Conservation (phyloP, 139 green algal genomes). For the Edaphochlamys debaryana region DNA sequence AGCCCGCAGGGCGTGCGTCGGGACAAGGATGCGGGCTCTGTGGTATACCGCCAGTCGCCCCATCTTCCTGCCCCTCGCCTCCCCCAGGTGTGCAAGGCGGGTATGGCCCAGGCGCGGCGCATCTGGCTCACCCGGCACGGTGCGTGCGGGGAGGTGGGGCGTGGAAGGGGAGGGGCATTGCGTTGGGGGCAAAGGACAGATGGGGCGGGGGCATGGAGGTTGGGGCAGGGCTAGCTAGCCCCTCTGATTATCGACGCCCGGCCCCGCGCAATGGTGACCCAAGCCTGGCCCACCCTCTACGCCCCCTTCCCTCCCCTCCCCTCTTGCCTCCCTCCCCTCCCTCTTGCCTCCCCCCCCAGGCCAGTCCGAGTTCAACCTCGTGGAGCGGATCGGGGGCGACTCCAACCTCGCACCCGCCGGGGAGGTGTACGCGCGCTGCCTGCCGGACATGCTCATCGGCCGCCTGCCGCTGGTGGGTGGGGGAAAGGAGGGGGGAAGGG, state of each 20-base stretch:
- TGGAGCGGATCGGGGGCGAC: constrained; percentile 82
- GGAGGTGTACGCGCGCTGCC: constrained; percentile 78
- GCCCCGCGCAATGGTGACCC: too few relatives aligned
- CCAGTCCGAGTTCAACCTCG: constrained; percentile 81
- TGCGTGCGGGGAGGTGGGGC: constrained; percentile 8
- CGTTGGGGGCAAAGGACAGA: too few relatives aligned
- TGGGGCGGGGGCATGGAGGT: too few relatives aligned
- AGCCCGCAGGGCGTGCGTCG: too few relatives aligned
- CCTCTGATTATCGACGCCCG: too few relatives aligned
- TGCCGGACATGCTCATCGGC: constrained; percentile 76
- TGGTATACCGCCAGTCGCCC: too few relatives aligned
- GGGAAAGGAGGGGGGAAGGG: background rate
- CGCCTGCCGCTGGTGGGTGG: constrained; percentile 59
- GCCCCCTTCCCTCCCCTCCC: too few relatives aligned
- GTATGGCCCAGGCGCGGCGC: constrained; percentile 78
- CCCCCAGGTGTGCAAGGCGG: constrained; percentile 82
- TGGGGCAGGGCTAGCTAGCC: too few relatives aligned
- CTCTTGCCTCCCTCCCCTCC: too few relatives aligned
- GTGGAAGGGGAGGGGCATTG: background rate
- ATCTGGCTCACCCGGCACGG: constrained; percentile 95
- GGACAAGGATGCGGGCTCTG: too few relatives aligned
- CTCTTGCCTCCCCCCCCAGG: background rate
- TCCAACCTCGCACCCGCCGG: constrained; percentile 69
- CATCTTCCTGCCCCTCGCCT: background rate
- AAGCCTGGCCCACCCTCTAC: too few relatives aligned